Conservation (phyloP, 257 asterid species). For the Cordia subcordata region DNA sequence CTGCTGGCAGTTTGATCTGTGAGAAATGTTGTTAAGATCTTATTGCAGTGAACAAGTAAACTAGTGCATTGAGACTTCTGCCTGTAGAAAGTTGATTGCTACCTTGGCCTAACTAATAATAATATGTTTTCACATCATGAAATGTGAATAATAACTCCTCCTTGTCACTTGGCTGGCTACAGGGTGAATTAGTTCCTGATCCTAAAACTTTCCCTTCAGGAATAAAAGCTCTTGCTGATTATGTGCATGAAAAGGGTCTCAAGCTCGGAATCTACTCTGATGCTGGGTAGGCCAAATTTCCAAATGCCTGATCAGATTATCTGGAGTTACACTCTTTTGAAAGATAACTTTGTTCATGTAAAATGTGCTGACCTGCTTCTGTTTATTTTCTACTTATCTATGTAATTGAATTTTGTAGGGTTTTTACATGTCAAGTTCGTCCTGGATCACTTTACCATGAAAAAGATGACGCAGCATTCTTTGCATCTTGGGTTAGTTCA, state of each 20-base stretch:
- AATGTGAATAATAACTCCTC: too few species aligned
- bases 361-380: neutral
- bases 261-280: conserved; percentile 96
- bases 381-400: neutral
- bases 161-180: too few species aligned
- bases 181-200: conserved; percentile 69
- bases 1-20: too few species aligned
- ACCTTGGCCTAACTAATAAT: too few species aligned
- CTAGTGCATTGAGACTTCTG: too few species aligned
- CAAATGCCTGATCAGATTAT: neutral
- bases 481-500: conserved; percentile 90
- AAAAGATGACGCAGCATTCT: conserved; percentile 68
- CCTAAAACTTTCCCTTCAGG: conserved; percentile 78
- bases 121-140: too few species aligned
- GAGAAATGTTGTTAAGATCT: too few species aligned
- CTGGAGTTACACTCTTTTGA: neutral
- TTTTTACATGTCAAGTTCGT: conserved; percentile 77
- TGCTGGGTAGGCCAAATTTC: conserved; percentile 71
- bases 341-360: conserved; percentile 1
- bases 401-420: conserved; percentile 34
- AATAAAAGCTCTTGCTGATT: conserved; percentile 81
- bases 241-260: conserved; percentile 84
- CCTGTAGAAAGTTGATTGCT: too few species aligned
- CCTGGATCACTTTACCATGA: conserved; percentile 94
- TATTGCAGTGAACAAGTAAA: too few species aligned